Percentiles rank a stretch among this genome's conserved stretches.
Evolutionary conservation across 2,329 filamentous ascomycete genomes (phyloP).

Genomic region (Penicillium nordicum): DNA sequence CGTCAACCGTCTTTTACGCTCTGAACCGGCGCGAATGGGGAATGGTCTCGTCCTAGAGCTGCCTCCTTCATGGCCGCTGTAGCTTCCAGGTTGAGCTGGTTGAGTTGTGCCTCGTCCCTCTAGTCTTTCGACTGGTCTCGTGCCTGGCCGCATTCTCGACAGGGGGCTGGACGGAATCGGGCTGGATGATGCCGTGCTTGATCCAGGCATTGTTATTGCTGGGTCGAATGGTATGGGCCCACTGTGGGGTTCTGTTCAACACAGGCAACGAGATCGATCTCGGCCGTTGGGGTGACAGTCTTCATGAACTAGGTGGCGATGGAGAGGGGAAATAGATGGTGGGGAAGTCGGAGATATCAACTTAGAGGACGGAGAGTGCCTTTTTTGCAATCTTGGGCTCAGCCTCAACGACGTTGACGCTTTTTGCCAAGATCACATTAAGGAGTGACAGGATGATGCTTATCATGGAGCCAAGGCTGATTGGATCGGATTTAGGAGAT

Average conservation of each 20-base stretch:
- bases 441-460: constrained; percentile 10
- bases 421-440: constrained; percentile 13
- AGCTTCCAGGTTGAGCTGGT: background rate
- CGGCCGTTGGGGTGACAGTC: constrained; percentile 31
- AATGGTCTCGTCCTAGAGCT: background rate
- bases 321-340: background rate
- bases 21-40: constrained; percentile 10
- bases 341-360: too few relatives aligned
- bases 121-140: background rate
- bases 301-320: constrained; percentile 32
- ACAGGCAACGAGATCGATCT: constrained; percentile 32
- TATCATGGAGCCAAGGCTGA: constrained; percentile 12
- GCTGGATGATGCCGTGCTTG: constrained; percentile 8
- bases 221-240: background rate
- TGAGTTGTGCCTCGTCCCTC: background rate
- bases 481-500: background rate
- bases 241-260: constrained; percentile 2
- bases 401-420: constrained; percentile 8
- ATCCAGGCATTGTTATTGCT: constrained; percentile 9
- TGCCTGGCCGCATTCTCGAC: background rate
- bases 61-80: background rate
- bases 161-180: background rate
- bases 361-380: background rate
- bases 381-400: constrained; percentile 2
- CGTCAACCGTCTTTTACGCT: constrained; percentile 45